A percentile compares a stretch with the other conserved stretches of the same genome.
Conservation (phyloP, 257 asterid genomes). For the Thymus mandschuricus region DNA sequence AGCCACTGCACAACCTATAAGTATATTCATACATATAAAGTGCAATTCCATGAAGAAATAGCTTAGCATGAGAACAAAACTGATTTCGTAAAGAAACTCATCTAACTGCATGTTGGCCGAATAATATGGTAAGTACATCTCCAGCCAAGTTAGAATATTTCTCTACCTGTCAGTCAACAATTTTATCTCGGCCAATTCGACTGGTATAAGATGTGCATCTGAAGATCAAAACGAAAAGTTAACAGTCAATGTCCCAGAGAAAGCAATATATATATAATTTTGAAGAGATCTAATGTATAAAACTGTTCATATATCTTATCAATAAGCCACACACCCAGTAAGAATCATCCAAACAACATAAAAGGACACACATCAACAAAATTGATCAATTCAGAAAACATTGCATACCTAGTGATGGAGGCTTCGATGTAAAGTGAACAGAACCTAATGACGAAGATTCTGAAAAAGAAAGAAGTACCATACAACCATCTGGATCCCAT, state of each 20-base stretch:
- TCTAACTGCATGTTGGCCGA: conserved; percentile 22
- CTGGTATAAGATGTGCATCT: conserved; percentile 97
- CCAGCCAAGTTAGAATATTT: conserved; percentile 24
- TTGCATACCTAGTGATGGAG: conserved; percentile 84
- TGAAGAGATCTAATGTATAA: not conserved
- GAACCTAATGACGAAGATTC: conserved; percentile 83
- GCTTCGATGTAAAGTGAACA: conserved; percentile 88
- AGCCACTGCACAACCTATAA: conserved; percentile 8
- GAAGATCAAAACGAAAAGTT: conserved; percentile 33
- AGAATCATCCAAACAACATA: conserved; percentile 17
- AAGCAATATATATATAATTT: not conserved
- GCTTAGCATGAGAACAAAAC: not conserved
- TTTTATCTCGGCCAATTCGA: conserved; percentile 85
- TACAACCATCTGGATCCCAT: conserved; percentile 97
- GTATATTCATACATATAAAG: conserved; percentile 2
- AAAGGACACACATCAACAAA: conserved; percentile 10
- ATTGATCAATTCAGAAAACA: conserved; percentile 23
- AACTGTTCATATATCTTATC: not conserved
- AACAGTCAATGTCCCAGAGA: conserved; percentile 3
- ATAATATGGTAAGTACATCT: conserved; percentile 17
- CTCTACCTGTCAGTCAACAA: conserved; percentile 78
- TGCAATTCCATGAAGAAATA: conserved; percentile 19
- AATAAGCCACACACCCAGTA: conserved; percentile 3
- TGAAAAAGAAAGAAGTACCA: conserved; percentile 71
- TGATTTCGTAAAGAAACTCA: conserved; percentile 9